Conservation (phyloP, 805 yeast genomes). For the Zygosaccharomyces rouxii region DNA sequence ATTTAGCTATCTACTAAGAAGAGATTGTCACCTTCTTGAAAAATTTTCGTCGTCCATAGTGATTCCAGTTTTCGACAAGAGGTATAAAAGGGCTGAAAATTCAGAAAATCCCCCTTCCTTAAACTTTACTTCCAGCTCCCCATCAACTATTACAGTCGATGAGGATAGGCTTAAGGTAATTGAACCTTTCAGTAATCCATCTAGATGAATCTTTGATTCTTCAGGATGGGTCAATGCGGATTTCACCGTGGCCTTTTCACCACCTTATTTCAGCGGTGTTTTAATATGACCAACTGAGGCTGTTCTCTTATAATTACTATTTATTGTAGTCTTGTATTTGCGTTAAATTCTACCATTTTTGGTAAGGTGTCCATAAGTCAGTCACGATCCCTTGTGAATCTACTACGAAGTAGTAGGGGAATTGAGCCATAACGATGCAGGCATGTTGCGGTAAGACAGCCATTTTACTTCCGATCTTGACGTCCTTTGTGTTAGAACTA, state of each 20-base stretch:
- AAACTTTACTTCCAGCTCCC: conserved; percentile 18
- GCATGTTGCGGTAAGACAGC: conserved; percentile 63
- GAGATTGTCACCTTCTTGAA: conserved; percentile 2
- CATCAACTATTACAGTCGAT: conserved; percentile 58
- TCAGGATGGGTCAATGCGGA: conserved; percentile 47
- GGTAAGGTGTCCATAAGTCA: conserved; percentile 64
- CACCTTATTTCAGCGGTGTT: conserved; percentile 44
- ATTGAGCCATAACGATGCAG: conserved; percentile 66
- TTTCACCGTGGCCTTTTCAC: conserved; percentile 47
- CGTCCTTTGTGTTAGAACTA: conserved; percentile 18
- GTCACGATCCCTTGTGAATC: conserved; percentile 46
- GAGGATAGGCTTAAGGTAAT: conserved; percentile 39
- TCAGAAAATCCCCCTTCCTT: neutral
- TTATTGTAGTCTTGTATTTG: neutral
- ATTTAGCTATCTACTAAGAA: neutral
- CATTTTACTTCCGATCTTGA: conserved; percentile 46
- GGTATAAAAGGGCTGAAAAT: neutral
- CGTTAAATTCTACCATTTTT: conserved; percentile 39
- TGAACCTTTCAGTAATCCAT: conserved; percentile 35
- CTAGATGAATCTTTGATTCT: conserved; percentile 30
- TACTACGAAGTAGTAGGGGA: conserved; percentile 52
- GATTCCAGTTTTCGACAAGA: neutral
- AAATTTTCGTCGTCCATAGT: conserved; percentile 14
- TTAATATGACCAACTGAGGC: conserved; percentile 32
- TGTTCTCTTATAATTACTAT: conserved; percentile 17